These are phyloP conservation scores for Bathelium albidoporum DNA, from an alignment of 495 filamentous ascomycete genomes.

Conservation along the genomic window DNA sequence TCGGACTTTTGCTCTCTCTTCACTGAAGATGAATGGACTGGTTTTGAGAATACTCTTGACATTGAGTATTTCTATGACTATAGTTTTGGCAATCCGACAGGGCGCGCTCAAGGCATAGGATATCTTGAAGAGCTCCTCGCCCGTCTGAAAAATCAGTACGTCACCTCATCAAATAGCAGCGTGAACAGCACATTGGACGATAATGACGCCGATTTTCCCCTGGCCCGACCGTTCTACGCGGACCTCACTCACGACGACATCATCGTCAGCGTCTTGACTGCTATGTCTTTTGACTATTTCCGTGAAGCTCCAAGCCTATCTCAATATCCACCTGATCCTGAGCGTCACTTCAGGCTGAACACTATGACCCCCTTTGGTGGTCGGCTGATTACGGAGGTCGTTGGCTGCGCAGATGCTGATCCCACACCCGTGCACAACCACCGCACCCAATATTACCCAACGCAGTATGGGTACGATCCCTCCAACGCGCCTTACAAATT, in stretches of 20 bases:
- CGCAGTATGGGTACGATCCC: slow-evolving; percentile 30
- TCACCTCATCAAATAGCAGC: slow-evolving; percentile 27
- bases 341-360: slow-evolving; percentile 30
- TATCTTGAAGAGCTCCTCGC: slow-evolving; percentile 36
- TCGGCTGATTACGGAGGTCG: slow-evolving; percentile 33
- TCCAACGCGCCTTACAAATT: slow-evolving; percentile 33
- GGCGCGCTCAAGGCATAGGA: slow-evolving; percentile 33
- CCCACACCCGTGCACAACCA: slow-evolving; percentile 21
- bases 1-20: slow-evolving; percentile 33
- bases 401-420: slow-evolving; percentile 26
- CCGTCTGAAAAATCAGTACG: slow-evolving; percentile 29
- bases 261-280: slow-evolving; percentile 37
- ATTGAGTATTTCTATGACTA: slow-evolving; percentile 35
- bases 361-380: slow-evolving; percentile 32
- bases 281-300: slow-evolving; percentile 36
- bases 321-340: slow-evolving; percentile 27
- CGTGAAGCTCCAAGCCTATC: slow-evolving; percentile 25
- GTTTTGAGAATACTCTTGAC: slow-evolving; percentile 35
- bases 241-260: slow-evolving; percentile 42
- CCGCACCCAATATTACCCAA: slow-evolving; percentile 26
- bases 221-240: slow-evolving; percentile 37
- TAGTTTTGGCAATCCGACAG: slow-evolving; percentile 32
- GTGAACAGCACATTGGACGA: slow-evolving; percentile 35
- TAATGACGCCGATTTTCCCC: slow-evolving; percentile 34
- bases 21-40: slow-evolving; percentile 32